Percentiles rank a stretch among this genome's conserved stretches.
Conservation (phyloP, 2,329 filamentous ascomycete genomes). For the Macrophomina tecta region DNA sequence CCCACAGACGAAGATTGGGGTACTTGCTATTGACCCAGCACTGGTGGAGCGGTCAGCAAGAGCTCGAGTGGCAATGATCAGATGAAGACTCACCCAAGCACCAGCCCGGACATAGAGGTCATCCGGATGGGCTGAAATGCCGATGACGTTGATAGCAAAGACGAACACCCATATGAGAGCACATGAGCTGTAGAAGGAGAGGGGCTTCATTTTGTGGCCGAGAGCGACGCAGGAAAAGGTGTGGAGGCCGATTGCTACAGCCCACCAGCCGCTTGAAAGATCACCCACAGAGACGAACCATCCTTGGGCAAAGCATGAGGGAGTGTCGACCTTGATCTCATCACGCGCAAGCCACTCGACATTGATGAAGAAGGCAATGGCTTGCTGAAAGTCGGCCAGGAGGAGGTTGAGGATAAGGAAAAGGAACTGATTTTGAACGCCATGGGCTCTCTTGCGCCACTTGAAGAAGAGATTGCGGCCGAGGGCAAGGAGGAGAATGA, state of each 20-base stretch:
- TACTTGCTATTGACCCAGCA: slow-evolving; percentile 69
- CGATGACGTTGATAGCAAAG: slow-evolving; percentile 63
- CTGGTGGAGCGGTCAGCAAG: slow-evolving; percentile 36
- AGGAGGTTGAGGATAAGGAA: slow-evolving; percentile 73
- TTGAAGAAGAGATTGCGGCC: slow-evolving; percentile 52
- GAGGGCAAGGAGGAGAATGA: slow-evolving; percentile 52
- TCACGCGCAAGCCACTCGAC: slow-evolving; percentile 63
- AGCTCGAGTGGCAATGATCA: slow-evolving; percentile 4
- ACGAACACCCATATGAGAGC: slow-evolving; percentile 63
- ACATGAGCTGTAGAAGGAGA: slow-evolving; percentile 58
- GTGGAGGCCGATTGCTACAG: slow-evolving; percentile 69
- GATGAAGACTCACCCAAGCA: slow-evolving; percentile 56
- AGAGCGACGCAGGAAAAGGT: slow-evolving; percentile 69
- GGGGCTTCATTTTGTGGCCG: slow-evolving; percentile 59
- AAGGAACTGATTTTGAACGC: slow-evolving; percentile 67
- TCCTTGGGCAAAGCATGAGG: slow-evolving; percentile 69
- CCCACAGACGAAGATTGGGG: slow-evolving; percentile 61
- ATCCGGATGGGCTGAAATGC: slow-evolving; percentile 50
- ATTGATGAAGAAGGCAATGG: slow-evolving; percentile 68
- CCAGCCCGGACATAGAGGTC: slow-evolving; percentile 68
- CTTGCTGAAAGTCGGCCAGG: slow-evolving; percentile 71
- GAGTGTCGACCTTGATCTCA: slow-evolving; percentile 59
- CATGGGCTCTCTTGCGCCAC: slow-evolving; percentile 44
- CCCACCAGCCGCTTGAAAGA: slow-evolving; percentile 70
- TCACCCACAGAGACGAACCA: slow-evolving; percentile 72